A percentile compares a stretch with the other conserved stretches of the same genome.
These are phyloP conservation scores for Diutina scorzettiae DNA, from an alignment of 1,139 yeast genomes.

Conservation along the genomic window DNA sequence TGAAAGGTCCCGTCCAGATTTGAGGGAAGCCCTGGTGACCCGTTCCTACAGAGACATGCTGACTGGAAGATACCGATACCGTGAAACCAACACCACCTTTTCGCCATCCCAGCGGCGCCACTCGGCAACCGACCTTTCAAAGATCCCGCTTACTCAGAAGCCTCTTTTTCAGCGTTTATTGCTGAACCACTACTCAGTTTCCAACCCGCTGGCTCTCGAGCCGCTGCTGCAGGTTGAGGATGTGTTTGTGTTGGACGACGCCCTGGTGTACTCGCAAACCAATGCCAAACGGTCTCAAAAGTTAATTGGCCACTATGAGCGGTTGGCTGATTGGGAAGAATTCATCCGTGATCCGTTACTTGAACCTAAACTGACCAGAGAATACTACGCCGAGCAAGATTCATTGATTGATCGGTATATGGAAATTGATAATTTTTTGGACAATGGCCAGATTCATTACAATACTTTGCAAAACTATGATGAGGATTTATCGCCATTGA, in stretches of 20 bases:
- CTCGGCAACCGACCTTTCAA: not conserved
- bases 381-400: constrained; percentile 43
- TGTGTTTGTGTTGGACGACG: constrained; percentile 7
- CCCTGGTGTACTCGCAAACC: constrained; percentile 6
- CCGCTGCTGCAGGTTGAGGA: constrained; percentile 6
- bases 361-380: constrained; percentile 13
- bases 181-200: constrained; percentile 20
- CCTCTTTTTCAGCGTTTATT: constrained; percentile 20
- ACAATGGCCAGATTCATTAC: constrained; percentile 54
- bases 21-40: not conserved
- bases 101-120: not conserved
- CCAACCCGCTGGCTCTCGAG: constrained; percentile 14
- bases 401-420: constrained; percentile 42
- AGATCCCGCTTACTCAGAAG: not conserved
- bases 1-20: not conserved
- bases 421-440: constrained; percentile 56
- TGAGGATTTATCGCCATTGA: not conserved
- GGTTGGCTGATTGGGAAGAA: constrained; percentile 39
- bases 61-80: constrained; percentile 4
- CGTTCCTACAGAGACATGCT: constrained; percentile 1
- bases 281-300: constrained; percentile 37
- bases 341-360: constrained; percentile 14
- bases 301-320: constrained; percentile 41
- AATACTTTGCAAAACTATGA: constrained; percentile 49
- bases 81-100: not conserved